Percentiles rank a stretch among this genome's conserved stretches.
Conservation (phyloP, 176 grass and related monocot species). For the Lolium perenne region DNA sequence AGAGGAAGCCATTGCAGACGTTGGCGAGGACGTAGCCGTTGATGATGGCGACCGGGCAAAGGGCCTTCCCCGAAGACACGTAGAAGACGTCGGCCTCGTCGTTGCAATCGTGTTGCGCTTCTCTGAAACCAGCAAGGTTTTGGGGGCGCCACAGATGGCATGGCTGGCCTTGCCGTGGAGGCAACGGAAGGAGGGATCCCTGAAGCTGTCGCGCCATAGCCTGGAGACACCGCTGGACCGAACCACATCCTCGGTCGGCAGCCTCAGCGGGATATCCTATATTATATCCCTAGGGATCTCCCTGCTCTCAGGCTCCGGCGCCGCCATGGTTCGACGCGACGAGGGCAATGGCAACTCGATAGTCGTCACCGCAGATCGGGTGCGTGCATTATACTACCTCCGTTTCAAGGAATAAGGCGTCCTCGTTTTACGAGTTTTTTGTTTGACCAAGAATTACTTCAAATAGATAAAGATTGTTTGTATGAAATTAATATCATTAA, state of each 20-base stretch:
- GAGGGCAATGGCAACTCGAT: neutral
- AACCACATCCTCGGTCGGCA: neutral
- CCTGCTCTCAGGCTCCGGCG: neutral
- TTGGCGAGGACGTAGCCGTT: neutral
- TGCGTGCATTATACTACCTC: neutral
- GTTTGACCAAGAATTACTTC: no score
- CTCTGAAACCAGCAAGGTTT: neutral
- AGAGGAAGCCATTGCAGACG: conserved; percentile 19
- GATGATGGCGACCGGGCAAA: neutral
- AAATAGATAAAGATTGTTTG: no score
- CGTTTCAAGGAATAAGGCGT: no score
- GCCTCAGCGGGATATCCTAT: neutral
- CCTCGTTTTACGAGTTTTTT: no score
- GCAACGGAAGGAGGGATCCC: neutral
- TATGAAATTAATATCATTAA: no score
- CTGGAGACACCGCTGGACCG: neutral
- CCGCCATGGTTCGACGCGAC: neutral
- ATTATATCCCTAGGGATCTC: neutral
- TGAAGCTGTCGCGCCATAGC: neutral
- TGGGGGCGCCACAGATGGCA: neutral
- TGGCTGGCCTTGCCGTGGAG: neutral
- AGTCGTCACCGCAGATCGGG: neutral
- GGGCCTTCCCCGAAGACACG: neutral
- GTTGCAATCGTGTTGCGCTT: neutral
- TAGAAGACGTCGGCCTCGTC: neutral